These are phyloP conservation scores for Fomitopsis serialis DNA, from an alignment of 768 basidiomycete genomes.

Conservation along the genomic window DNA sequence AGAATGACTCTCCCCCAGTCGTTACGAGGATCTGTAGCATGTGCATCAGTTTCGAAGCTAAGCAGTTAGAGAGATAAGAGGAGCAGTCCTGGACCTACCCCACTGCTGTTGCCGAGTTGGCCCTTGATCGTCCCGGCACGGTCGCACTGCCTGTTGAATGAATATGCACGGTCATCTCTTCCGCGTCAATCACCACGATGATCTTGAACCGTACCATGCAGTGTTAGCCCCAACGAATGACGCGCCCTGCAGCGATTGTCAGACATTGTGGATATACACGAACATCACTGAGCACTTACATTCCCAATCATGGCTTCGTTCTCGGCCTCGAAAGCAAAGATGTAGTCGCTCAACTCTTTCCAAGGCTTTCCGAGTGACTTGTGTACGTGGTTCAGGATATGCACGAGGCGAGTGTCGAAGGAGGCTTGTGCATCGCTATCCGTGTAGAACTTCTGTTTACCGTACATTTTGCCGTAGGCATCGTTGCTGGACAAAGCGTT, in stretches of 20 bases:
- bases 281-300: constrained; percentile 6
- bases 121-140: constrained; percentile 21
- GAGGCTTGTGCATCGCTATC: constrained; percentile 17
- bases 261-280: neutral
- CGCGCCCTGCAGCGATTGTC: constrained; percentile 11
- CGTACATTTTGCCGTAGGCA: constrained; percentile 29
- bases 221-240: constrained; percentile 16
- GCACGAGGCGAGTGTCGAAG: constrained; percentile 33
- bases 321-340: constrained; percentile 34
- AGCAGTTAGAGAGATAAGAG: too few species aligned
- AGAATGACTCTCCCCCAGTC: constrained; percentile 25
- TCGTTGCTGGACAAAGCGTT: constrained; percentile 30
- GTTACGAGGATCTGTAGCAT: constrained; percentile 25
- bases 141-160: constrained; percentile 22
- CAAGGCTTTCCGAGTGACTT: constrained; percentile 29
- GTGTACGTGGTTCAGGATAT: constrained; percentile 35
- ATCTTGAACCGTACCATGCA: too few species aligned
- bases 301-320: constrained; percentile 30
- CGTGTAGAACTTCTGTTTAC: constrained; percentile 30
- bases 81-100: too few species aligned
- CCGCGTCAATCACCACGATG: too few species aligned
- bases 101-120: constrained; percentile 17
- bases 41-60: too few species aligned
- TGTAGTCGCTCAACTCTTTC: constrained; percentile 32
- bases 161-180: neutral